Conservation (phyloP, 2,329 filamentous ascomycete genomes). For the Colletotrichum sp. region DNA sequence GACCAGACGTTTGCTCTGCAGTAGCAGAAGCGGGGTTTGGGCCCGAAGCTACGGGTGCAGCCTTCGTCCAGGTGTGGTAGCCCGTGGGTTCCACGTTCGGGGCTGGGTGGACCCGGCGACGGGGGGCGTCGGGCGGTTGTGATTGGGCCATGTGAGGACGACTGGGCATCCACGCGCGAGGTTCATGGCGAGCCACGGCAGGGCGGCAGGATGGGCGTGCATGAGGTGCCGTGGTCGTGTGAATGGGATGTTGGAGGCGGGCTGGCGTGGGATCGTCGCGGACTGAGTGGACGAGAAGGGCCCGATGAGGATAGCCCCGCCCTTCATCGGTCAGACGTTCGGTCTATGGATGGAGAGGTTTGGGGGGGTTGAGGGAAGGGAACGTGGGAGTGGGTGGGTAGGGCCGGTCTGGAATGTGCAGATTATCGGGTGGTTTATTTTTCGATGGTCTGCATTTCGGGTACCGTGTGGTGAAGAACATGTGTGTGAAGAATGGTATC, state of each 20-base stretch:
- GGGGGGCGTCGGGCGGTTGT: background rate
- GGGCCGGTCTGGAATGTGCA: background rate
- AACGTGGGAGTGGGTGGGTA: background rate
- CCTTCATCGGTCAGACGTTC: slow-evolving; percentile 15
- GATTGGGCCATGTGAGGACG: slow-evolving; percentile 1
- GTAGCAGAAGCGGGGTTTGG: background rate
- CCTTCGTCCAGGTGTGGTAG: background rate
- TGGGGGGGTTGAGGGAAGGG: background rate
- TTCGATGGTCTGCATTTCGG: background rate
- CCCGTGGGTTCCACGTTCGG: slow-evolving; percentile 7
- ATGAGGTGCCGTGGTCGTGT: slow-evolving; percentile 13
- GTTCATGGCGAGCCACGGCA: background rate
- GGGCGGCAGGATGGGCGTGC: slow-evolving; percentile 13
- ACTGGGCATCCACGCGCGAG: background rate
- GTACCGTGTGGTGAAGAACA: background rate
- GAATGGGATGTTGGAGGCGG: slow-evolving; percentile 9
- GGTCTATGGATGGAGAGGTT: background rate
- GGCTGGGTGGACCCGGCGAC: background rate
- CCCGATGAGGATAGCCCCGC: slow-evolving; percentile 1
- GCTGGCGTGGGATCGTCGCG: slow-evolving; percentile 2
- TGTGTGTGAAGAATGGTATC: background rate
- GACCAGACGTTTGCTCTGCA: background rate
- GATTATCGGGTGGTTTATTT: background rate
- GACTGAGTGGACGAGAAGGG: slow-evolving; percentile 9
- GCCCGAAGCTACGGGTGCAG: slow-evolving; percentile 10